Evolutionary conservation across 371 early-diverging fungal genomes (phyloP).

Genomic region (Mortierella sp.): DNA sequence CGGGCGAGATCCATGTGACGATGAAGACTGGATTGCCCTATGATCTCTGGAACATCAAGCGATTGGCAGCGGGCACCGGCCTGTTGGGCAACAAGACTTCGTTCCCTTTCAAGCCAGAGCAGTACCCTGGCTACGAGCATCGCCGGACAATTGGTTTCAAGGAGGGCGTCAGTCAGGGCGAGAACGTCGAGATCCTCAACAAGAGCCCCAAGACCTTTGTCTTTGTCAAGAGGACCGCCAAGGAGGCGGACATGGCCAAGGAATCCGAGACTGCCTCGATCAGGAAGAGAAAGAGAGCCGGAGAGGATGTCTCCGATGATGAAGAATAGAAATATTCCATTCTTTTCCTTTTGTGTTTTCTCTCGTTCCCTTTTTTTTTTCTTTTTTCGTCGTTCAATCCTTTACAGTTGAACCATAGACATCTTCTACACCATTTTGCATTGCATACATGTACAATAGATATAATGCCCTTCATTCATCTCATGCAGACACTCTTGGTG

Average conservation of each 20-base stretch:
- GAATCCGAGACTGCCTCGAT: conserved; percentile 43
- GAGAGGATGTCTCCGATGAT: conserved; percentile 56
- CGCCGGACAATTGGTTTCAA: conserved; percentile 94
- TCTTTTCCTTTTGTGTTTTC: background rate
- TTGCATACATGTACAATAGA: conserved; percentile 2
- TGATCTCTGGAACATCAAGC: conserved; percentile 86
- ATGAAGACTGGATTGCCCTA: conserved; percentile 92
- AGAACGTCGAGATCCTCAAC: conserved; percentile 84
- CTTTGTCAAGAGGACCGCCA: conserved; percentile 72
- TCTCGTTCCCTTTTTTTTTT: background rate
- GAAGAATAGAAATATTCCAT: conserved; percentile 23
- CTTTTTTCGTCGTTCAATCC: background rate
- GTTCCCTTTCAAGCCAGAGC: conserved; percentile 73
- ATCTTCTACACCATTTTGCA: background rate
- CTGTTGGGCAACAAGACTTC: conserved; percentile 68
- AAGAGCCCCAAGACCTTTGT: conserved; percentile 78
- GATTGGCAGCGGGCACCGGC: conserved; percentile 78
- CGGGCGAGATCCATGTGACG: conserved; percentile 86
- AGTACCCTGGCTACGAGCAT: conserved; percentile 93
- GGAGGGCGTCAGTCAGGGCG: conserved; percentile 79
- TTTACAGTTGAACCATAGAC: background rate
- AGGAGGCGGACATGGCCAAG: conserved; percentile 62
- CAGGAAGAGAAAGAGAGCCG: conserved; percentile 56
- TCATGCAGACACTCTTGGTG: background rate
- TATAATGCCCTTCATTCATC: background rate